Percentiles rank a stretch among this genome's conserved stretches.
phyloP scores from a whole-genome alignment of 73 alveolate species.

The Paramecium primaurelia region DNA sequence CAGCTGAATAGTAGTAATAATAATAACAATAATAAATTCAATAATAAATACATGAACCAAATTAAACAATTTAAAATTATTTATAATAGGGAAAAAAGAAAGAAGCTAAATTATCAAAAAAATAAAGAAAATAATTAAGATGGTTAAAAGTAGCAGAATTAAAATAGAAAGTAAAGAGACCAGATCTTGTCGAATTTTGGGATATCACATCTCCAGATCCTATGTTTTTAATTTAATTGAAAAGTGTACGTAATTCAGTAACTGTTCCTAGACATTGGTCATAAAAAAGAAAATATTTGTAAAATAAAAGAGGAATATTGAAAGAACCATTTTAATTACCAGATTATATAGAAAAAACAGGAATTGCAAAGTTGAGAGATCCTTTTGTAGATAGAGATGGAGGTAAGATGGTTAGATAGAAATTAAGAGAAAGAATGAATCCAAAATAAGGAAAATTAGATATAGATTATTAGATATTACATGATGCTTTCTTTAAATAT shows the following conservation, averaged over 20 bases:
- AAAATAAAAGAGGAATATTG: conserved; percentile 92
- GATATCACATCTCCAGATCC: conserved; percentile 98
- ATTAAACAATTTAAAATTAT: not conserved
- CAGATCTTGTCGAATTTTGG: conserved; percentile 99
- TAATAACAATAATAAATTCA: not conserved
- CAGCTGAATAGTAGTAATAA: not conserved
- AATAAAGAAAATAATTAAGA: conserved; percentile 60
- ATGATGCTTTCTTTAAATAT: conserved; percentile 98
- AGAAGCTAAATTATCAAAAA: conserved; percentile 50
- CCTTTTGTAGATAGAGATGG: conserved; percentile 83
- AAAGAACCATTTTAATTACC: conserved; percentile 94
- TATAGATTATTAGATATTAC: conserved; percentile 96
- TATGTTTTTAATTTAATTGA: conserved; percentile 83
- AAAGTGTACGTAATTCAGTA: conserved; percentile 92
- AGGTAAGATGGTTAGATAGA: conserved; percentile 86
- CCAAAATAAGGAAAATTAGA: conserved; percentile 98
- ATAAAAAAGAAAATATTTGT: conserved; percentile 92
- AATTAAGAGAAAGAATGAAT: conserved; percentile 96
- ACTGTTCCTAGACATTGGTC: conserved; percentile 99
- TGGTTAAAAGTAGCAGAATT: conserved; percentile 67
- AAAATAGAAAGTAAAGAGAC: conserved; percentile 88
- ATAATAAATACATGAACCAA: not conserved
- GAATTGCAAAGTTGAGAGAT: conserved; percentile 93
- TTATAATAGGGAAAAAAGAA: conserved; percentile 28
- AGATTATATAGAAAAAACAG: conserved; percentile 97